Base-by-base conservation (phyloP, 306 rosid genomes). In the Prunus armeniaca region DNA sequence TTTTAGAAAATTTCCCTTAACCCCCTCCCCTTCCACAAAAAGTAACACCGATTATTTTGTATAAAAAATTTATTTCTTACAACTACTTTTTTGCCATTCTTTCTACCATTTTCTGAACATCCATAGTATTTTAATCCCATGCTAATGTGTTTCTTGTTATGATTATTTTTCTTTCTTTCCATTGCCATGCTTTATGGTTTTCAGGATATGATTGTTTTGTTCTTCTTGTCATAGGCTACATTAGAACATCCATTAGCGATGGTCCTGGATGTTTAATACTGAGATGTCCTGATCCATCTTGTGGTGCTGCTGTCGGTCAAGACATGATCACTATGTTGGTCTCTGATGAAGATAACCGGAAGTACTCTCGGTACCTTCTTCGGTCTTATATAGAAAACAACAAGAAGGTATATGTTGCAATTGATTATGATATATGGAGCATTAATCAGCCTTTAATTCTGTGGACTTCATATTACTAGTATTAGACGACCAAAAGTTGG, bases 211-310 rank as follows among this genome's bases (percentile, higher is more conserved):
- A 18, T 74, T 20, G 20, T 69, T 22, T 22, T 9, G 52, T 41
- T 38, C 43, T 50, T 74, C 20, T 24, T 7, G 25, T 56, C 52
- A 34, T 34, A 87, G 97, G 93, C 41, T 93, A 91, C 84, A 87
- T 93, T 73, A 77, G 89, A 77, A 89, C 93, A 22, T 80, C 97
- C 79, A 89, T 93, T 76, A 89, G 82, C 32, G 96, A 88, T 84
- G 98, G 97, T 76, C 97, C 98, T 74, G 97, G 98, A 79, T 93
- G 97, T 87, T 88, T 93, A 82, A 87, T 82, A 88, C 82, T 93
- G 88, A 84, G 96, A 80, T 93, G 98, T 73, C 97, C 98, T 54
- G 96, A 93, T 78, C 97, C 96, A 71, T 78, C 89, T 67, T 91
- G 98, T 78, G 86, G 51, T 76, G 92, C 90, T 65, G 91, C 90